Evolutionary conservation across 2,329 filamentous ascomycete species (phyloP), one percentile per base, ranked within the genome.

Genomic region (Ceratocystis harringtonii): DNA sequence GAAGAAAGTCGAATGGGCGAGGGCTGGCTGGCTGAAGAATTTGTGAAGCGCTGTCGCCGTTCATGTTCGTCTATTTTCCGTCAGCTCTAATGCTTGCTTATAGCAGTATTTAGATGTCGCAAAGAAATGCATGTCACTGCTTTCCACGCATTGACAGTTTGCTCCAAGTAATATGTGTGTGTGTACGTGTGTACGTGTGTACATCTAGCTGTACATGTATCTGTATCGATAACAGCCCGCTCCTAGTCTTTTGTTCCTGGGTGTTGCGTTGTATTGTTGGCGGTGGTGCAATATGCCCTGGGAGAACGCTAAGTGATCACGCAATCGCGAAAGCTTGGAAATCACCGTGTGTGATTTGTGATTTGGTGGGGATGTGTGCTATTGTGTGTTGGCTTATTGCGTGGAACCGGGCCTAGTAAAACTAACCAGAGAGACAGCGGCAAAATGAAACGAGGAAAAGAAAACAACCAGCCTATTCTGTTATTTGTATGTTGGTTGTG

Each of bases 271-370:
- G 52, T 63, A 61, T 67, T 61, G 41, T 61, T 32, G 61, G 62
- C 63, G 66, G 66, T 68, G 64, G 61, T 68, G 66, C 66, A 68
- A 68, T 68, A 61, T 32, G 57, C 61, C 55, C 62, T 63, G 61
- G 57, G 48, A 61, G 62, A 68, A 62, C 64, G 66, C 66, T 68
- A 68, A 66, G 58, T 63, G 66, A 68, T 68, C 66, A 68, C 66
- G 66, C 66, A 66, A 68, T 68, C 61, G 52, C 66, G 57, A 64
- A 63, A 64, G 55, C 65, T 61, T 52, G 48, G 63, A 61, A 68
- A 62, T 58, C 55, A 4, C 36, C 36, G 36, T 41, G 17, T 58
- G 28, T 30, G 55, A 41, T 41, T 41, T 58, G 48, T 15, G 19
- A 52, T 52, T 52, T 32, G 57, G 57, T 32, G 36, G 30, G 57